Conservation (phyloP, 1,284 basidiomycete genomes). For the Irpex sp. region DNA sequence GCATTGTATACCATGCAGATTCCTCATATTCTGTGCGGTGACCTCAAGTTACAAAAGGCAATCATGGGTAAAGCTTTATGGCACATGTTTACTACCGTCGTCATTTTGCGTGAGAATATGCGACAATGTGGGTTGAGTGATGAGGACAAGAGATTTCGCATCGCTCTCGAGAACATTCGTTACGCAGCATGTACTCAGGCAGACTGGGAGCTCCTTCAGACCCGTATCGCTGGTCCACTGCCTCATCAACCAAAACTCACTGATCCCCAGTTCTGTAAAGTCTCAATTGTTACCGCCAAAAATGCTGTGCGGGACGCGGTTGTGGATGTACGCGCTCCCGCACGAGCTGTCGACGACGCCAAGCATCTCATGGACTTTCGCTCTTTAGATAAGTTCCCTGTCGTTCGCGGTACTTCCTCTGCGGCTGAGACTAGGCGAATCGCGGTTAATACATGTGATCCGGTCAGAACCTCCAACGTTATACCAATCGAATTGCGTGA, state of each 20-base stretch:
- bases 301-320: not conserved
- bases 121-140: conserved; percentile 21
- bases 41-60: conserved; percentile 14
- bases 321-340: not conserved
- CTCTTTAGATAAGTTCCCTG: not conserved
- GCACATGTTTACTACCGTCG: conserved; percentile 32
- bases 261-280: not conserved
- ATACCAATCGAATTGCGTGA: not conserved
- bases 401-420: not conserved
- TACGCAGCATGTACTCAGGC: not conserved
- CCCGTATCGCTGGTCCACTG: not conserved
- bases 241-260: not conserved
- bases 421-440: not conserved
- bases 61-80: conserved; percentile 32
- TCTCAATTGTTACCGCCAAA: not conserved
- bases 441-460: not conserved
- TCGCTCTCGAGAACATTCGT: not conserved
- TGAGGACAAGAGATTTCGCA: not conserved
- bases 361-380: not conserved
- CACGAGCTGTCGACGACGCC: not conserved
- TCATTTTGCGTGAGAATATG: conserved; percentile 36
- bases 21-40: not conserved
- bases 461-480: not conserved
- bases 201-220: not conserved
- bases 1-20: not conserved